Evolutionary conservation across 768 basidiomycete species (phyloP), one percentile per base, ranked within the genome.

Genomic region (Tubosaeta brunneosetosa): DNA sequence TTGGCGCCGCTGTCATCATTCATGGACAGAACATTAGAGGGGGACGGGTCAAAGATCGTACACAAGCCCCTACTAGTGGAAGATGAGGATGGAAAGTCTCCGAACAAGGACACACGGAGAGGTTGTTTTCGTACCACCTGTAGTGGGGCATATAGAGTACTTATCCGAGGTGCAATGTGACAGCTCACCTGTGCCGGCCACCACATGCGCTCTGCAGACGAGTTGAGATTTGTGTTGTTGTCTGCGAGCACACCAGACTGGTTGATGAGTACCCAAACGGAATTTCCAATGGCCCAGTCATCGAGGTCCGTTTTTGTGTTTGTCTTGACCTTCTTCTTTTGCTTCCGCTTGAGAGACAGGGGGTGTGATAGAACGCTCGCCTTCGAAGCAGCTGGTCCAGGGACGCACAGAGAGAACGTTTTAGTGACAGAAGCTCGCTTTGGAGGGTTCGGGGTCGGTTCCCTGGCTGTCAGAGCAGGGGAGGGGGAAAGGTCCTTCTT

Each of bases 131-230:
- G 64, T 3, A 72, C 61, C 9, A 68, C 55, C 63, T 61, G 44
- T 3, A n/a, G n/a, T n/a, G n/a, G 6, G 41, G 47, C 40, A 54
- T 54, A 49, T 51, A 53, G 51, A 55, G 40, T 44, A 50, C 22
- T 43, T 25, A 38, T 44, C 22, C 37, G 12, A 17, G 31, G 14
- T 2, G 12, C 33, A 13, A 41, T 6, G 17, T 3, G n/a, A 22
- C 13, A 25, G 67, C 73, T 57, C 60, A 87, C 87, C 73, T 77
- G 76, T 27, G 75, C 84, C 19, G 87, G 87, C 87, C 87, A 89
- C 87, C 87, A 89, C 36, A 81, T 66, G 51, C 65, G 57, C 29
- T 48, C 44, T 6, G 59, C 55, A 7, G 54, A 44, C 4, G 14
- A 51, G 11, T 60, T 55, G 34, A 55, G 52, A 14, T 69, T 67